A percentile compares a stretch with the other conserved stretches of the same genome.
Evolutionary conservation across 2,329 filamentous ascomycete genomes (phyloP).

Genomic region (Diaporthe batatas): DNA sequence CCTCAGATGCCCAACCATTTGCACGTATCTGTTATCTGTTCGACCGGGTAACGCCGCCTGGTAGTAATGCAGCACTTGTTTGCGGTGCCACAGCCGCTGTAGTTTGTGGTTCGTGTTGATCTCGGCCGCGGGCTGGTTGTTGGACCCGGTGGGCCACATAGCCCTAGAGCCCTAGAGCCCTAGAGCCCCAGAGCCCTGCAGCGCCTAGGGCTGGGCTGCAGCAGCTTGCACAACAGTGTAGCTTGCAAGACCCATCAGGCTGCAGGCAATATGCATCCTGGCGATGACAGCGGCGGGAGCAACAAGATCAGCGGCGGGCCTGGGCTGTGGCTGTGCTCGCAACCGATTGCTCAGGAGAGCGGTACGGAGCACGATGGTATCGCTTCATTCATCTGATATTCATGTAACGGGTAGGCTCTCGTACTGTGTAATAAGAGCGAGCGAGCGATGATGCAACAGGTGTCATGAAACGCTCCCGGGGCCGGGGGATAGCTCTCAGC

Average conservation of each 20-base stretch:
- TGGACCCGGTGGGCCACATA: not conserved
- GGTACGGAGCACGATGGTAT: no score
- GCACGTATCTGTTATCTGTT: not conserved
- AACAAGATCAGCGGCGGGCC: not conserved
- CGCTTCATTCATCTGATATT: slow-evolving; percentile 22
- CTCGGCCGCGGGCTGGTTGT: not conserved
- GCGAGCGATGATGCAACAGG: slow-evolving; percentile 34
- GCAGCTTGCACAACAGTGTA: no score
- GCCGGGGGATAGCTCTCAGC: slow-evolving; percentile 21
- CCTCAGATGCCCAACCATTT: slow-evolving; percentile 19
- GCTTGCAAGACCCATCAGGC: not conserved
- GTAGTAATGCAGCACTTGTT: not conserved
- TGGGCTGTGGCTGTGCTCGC: slow-evolving; percentile 20
- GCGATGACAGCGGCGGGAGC: not conserved
- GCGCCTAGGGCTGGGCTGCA: slow-evolving; percentile 1
- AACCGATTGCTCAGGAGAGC: not conserved
- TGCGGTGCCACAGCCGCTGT: not conserved
- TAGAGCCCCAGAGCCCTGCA: slow-evolving; percentile 6
- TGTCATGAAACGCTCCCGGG: slow-evolving; percentile 31
- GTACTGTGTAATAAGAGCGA: not conserved
- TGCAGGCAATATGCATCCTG: not conserved
- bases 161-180: slow-evolving; percentile 16
- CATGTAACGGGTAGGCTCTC: slow-evolving; percentile 30
- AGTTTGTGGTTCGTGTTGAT: not conserved
- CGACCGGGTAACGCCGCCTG: not conserved